Base-by-base conservation (phyloP, 2,329 filamentous ascomycete species). In the Colletotrichum magnum region DNA sequence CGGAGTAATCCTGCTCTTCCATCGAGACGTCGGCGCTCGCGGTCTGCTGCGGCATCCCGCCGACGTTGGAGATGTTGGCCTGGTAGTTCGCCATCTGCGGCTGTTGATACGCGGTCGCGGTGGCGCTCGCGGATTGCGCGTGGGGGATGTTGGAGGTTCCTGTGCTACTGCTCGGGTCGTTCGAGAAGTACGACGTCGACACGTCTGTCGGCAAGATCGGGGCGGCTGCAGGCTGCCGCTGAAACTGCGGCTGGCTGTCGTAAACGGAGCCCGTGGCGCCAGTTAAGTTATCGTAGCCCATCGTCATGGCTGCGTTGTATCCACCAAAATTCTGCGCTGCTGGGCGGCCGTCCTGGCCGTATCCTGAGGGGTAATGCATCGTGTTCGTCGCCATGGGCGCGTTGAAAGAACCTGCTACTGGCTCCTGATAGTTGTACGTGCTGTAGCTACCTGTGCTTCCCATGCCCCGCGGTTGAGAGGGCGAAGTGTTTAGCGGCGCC, bases 171-270 rank as follows among this genome's bases (percentile, higher is more conserved):
- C 88, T 85, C 77, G 90, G 85, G 77, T 93, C 91, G 80, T 85
- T 86, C 74, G 88, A 82, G 81, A 94, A 95, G 85, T 96, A 97
- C 77, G 92, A 91, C 83, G 91, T 86, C 77, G 91, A 87, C 80
- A 94, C 90, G 78, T 85, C 84, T 69, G 82, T 75, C 48, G 90
- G 84, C 79, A 95, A 86, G 82, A 94, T 93, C 79, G 94, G 92
- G 82, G 96, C 89, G 70, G 88, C 89, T 86, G 92, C 89, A 82
- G 92, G 88, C 78, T 94, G 93, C 84, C 92, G 91, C 77, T 91
- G 87, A 83, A 94, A 97, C 77, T 91, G 91, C 82, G 90, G 88
- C 78, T 91, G 89, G 77, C 89, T 84, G 80, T 95, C 93, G 83
- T 97, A 97, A 82, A 92, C 85, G 83, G 89, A 79, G 82, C 84